Evolutionary conservation across 192 early-diverging fungal genomes (phyloP), one percentile per base, ranked within the genome.

Genomic region (Dissophora ornata): DNA sequence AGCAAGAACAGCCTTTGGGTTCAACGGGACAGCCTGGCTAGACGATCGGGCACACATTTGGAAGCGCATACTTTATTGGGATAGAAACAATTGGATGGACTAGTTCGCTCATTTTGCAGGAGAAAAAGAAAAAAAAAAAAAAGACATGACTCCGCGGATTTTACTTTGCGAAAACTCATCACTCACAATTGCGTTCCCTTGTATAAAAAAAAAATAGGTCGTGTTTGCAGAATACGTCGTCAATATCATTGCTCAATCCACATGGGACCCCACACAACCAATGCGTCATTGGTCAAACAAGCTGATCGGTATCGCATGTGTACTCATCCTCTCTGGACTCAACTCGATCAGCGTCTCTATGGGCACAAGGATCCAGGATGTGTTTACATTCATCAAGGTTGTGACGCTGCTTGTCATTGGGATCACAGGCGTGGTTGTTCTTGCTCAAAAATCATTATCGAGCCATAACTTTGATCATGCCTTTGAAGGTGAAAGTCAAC

Each of bases 161-260:
- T n/a, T n/a, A n/a, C n/a, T n/a, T n/a, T n/a, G n/a, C n/a, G n/a
- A n/a, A n/a, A n/a, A n/a, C n/a, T n/a, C n/a, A n/a, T n/a, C n/a
- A n/a, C n/a, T n/a, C n/a, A n/a, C n/a, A n/a, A n/a, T n/a, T n/a
- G n/a, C 25, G 40, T 19, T 45, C n/a, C n/a, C 28, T 12, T 40
- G 0, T 46, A 1, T 21, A 12, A 44, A 19, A 22, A 52, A 34
- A 25, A 36, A 9, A 46, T 67, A 77, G 73, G 73, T 86, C 54
- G 88, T 92, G 18, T 90, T 88, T 69, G 92, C 90, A 15, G 93
- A 95, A 70, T 95, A 95, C 75, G 69, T 91, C 4, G 84, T 84
- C 42, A 78, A 88, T n/a, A 84, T 94, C 53, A 70, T 89, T n/a
- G 88, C 81, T 62, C 85, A 89, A 69, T 82, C 80, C 45, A 21